These are phyloP conservation scores for Odonthalia washingtoniensis DNA, from an alignment of 31 red algal species.

Conservation along the genomic window DNA sequence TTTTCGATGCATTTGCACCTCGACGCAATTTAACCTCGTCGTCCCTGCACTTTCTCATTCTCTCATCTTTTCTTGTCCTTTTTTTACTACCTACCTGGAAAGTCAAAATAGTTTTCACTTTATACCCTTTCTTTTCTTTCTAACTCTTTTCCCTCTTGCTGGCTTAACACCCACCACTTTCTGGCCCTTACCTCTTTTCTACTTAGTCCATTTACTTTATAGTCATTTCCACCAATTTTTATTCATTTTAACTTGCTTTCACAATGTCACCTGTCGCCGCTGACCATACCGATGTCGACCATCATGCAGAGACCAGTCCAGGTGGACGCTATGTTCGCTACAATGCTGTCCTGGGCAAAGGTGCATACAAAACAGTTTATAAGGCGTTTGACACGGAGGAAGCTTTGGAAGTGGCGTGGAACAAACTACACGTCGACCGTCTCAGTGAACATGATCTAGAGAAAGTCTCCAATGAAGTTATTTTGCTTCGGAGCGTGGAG, in stretches of 20 bases:
- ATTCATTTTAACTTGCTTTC: constrained; percentile 6
- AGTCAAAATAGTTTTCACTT: no score
- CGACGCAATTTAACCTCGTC: no score
- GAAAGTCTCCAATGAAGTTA: constrained; percentile 94
- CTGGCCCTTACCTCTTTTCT: constrained; percentile 39
- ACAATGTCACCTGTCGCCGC: constrained; percentile 48
- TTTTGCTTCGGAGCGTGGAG: constrained; percentile 75
- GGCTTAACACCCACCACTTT: no score
- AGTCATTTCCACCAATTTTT: constrained; percentile 32
- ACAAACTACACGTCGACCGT: constrained; percentile 97
- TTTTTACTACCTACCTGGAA: no score
- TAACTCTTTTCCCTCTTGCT: no score
- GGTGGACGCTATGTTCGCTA: constrained; percentile 86
- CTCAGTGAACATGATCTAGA: constrained; percentile 82
- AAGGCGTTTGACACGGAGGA: constrained; percentile 98
- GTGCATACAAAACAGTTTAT: constrained; percentile 99
- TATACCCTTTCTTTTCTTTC: no score
- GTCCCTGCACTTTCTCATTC: no score
- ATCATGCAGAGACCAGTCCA: constrained; percentile 72
- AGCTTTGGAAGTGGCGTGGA: constrained; percentile 99
- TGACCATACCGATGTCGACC: constrained; percentile 28
- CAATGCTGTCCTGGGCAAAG: constrained; percentile 79
- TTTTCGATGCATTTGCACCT: no score
- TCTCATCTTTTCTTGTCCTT: no score
- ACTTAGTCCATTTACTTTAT: constrained; percentile 30